Percentiles rank a stretch among this genome's conserved stretches.
Conservation (phyloP, 148 eudicot genomes). For the Pharnaceum exiguum region DNA sequence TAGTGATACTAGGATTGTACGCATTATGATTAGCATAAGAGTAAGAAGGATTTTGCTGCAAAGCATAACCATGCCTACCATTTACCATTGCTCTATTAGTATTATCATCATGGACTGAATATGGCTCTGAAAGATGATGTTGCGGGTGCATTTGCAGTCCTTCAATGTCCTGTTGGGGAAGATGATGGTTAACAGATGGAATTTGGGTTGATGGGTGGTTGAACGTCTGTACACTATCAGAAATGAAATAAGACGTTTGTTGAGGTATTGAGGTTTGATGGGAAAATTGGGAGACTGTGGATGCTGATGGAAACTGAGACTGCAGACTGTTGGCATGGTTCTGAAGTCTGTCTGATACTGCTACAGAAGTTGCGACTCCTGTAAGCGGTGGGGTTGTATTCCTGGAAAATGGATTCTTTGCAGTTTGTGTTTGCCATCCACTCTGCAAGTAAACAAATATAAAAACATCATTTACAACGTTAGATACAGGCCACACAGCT, state of each 20-base stretch:
- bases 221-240: conserved; percentile 9
- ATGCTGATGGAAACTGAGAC: conserved; percentile 11
- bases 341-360: conserved; percentile 22
- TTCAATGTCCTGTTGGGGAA: conserved; percentile 8
- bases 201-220: conserved; percentile 8
- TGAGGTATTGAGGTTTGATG: background rate
- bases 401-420: conserved; percentile 70
- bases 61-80: conserved; percentile 30
- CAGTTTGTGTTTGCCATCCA: conserved; percentile 46
- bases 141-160: conserved; percentile 16
- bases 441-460: conserved; percentile 41
- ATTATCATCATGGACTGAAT: conserved; percentile 21
- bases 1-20: conserved; percentile 29
- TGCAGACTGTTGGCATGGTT: conserved; percentile 4
- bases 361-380: conserved; percentile 8
- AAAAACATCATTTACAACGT: conserved; percentile 7
- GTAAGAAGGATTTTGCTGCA: conserved; percentile 20
- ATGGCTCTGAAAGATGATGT: conserved; percentile 6
- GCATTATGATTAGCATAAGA: conserved; percentile 24
- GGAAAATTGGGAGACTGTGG: conserved; percentile 13
- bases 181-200: conserved; percentile 2
- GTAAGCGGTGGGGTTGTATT: conserved; percentile 16
- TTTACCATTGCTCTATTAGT: conserved; percentile 18
- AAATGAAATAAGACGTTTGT: background rate
- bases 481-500: background rate